Base-by-base conservation (phyloP, 345 rosid species). In the Pistacia integerrima region DNA sequence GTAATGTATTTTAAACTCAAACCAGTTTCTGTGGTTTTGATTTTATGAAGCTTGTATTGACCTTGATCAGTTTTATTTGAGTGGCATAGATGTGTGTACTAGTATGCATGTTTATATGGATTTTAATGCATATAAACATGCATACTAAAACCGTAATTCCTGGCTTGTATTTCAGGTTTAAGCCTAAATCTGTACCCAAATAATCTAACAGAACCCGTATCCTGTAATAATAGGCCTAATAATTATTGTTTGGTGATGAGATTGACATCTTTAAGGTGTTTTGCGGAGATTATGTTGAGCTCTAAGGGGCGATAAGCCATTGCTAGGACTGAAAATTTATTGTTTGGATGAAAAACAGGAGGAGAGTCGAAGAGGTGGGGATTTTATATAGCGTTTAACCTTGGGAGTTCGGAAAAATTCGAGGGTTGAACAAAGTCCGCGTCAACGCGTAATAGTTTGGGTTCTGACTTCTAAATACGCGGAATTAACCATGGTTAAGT, bases 211-310 rank as follows among this genome's bases (percentile, higher is more conserved):
- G 22, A 22, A 22, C 22, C 22, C 22, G 22, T 22, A 22, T 22
- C 22, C 22, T 22, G 22, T 22, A 22, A 22, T 22, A 22, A 22
- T 22, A 22, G 0, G 22, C 22, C 22, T 22, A 22, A 22, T 22
- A 22, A 22, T 22, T 22, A 22, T 22, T 22, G 22, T 22, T 89
- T 94, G 63, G 90, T 72, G 78, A 94, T 63, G 13, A 88, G 79
- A 36, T 93, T 93, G 70, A 90, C 94, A 67, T 91, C 81, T 75
- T 93, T 86, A 33, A 94, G 87, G 74, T 83, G 87, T 61, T 85
- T 88, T 38, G 97, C 98, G 10, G 94, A 89, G 81, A 80, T 76
- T 18, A 91, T 75, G 79, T 88, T 93, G 84, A 94, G 82, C 8
- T 94, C 94, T 16, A 94, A 74, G 35, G 84, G 70, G 12, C 86